phyloP scores from a whole-genome alignment of 108 stramenopile species.

The Asterionellopsis glacialis region DNA sequence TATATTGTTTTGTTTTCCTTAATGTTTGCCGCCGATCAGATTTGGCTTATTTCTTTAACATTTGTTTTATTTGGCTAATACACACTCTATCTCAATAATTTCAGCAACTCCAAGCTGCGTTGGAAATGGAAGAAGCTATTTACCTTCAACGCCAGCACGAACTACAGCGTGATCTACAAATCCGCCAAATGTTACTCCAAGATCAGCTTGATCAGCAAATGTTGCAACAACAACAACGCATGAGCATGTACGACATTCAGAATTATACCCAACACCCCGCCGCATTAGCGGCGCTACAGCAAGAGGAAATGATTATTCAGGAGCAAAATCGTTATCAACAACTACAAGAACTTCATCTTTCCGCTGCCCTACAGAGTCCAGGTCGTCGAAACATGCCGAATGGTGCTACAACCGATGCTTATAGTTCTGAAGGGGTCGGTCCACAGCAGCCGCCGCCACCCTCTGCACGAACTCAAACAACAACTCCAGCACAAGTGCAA shows the following conservation, averaged over 20 bases:
- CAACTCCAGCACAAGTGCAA: background rate
- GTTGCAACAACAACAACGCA: slow-evolving; percentile 11
- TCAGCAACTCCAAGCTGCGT: slow-evolving; percentile 37
- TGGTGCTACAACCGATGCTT: no score
- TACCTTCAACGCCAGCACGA: slow-evolving; percentile 39
- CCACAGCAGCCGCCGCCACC: slow-evolving; percentile 1
- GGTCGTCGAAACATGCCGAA: no score
- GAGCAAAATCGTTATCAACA: background rate
- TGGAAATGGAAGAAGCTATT: slow-evolving; percentile 30
- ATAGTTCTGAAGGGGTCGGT: background rate
- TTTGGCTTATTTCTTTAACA: no score
- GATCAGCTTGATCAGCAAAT: slow-evolving; percentile 46
- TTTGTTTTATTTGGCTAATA: background rate
- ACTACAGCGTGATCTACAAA: slow-evolving; percentile 34
- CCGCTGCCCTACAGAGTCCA: no score
- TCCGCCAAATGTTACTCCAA: slow-evolving; percentile 39
- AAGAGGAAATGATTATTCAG: slow-evolving; percentile 2
- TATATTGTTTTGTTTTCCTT: no score
- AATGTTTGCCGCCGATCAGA: no score
- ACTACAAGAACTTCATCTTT: background rate
- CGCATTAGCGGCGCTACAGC: slow-evolving; percentile 25
- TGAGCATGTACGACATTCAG: slow-evolving; percentile 1
- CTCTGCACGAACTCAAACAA: background rate
- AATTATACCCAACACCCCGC: slow-evolving; percentile 10
- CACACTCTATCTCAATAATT: background rate